A percentile compares a stretch with the other conserved stretches of the same genome.
These are phyloP conservation scores for Alternaria consortialis DNA, from an alignment of 2,329 filamentous ascomycete genomes.

Conservation along the genomic window DNA sequence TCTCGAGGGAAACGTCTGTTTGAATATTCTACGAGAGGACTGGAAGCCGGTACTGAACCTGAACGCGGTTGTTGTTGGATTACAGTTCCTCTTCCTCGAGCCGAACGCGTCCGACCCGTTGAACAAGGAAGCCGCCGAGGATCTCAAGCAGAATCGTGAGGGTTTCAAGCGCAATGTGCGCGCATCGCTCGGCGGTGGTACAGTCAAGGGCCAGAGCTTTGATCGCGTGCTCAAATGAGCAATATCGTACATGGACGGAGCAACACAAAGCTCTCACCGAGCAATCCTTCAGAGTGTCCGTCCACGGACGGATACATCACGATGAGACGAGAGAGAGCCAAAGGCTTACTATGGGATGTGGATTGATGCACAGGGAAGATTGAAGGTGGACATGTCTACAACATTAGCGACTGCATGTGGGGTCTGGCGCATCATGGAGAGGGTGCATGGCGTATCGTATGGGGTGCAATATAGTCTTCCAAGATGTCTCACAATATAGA, in stretches of 20 bases:
- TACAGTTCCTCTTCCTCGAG: slow-evolving; percentile 97
- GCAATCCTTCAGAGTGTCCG: neutral
- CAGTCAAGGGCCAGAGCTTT: slow-evolving; percentile 75
- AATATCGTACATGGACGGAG: neutral
- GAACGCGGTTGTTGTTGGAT: slow-evolving; percentile 93
- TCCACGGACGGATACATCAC: neutral
- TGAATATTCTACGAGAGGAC: slow-evolving; percentile 97
- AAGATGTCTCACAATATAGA: slow-evolving; percentile 15
- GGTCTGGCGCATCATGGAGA: slow-evolving; percentile 30
- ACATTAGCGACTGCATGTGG: slow-evolving; percentile 37
- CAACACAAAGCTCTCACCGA: neutral
- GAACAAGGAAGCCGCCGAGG: slow-evolving; percentile 97
- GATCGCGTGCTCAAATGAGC: slow-evolving; percentile 78
- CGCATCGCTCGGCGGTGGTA: slow-evolving; percentile 81
- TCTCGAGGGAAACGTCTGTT: slow-evolving; percentile 94
- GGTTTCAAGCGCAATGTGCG: slow-evolving; percentile 92
- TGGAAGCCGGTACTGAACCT: slow-evolving; percentile 99
- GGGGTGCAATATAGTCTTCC: slow-evolving; percentile 16
- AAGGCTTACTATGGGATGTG: neutral
- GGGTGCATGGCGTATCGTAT: slow-evolving; percentile 42
- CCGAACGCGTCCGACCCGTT: slow-evolving; percentile 97
- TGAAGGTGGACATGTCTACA: slow-evolving; percentile 4
- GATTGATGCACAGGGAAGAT: neutral
- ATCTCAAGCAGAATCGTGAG: slow-evolving; percentile 84
- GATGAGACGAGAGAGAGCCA: neutral